Percentiles rank a stretch among this genome's conserved stretches.
These are phyloP conservation scores for Pyrrhoderma noxium DNA, from an alignment of 1,284 basidiomycete genomes.

Conservation along the genomic window DNA sequence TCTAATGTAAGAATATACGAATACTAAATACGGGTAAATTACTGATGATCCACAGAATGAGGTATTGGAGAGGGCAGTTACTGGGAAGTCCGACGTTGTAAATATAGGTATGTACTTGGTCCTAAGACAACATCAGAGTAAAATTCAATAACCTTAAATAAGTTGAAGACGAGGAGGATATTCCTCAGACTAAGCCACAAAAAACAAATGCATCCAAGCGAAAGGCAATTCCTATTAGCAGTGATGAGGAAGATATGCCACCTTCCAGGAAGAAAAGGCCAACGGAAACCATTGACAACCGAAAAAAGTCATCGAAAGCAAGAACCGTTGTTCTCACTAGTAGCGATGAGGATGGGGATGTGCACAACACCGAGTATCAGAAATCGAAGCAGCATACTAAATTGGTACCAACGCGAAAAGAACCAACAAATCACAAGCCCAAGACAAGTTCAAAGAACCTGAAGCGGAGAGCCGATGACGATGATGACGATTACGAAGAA, in stretches of 20 bases:
- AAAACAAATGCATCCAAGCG: slow-evolving; percentile 6
- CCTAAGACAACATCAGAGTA: too few relatives aligned
- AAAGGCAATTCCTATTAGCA: slow-evolving; percentile 12
- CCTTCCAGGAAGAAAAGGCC: slow-evolving; percentile 23
- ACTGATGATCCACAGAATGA: too few relatives aligned
- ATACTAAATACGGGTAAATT: too few relatives aligned
- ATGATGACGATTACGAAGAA: slow-evolving; percentile 3
- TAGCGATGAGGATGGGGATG: slow-evolving; percentile 2
- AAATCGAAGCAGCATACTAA: slow-evolving; percentile 17
- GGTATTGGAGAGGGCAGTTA: too few relatives aligned
- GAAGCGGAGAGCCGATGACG: slow-evolving; percentile 2
- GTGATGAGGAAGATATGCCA: slow-evolving; percentile 25
- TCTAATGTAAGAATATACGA: slow-evolving; percentile 14
- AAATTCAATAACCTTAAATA: too few relatives aligned
- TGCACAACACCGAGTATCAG: slow-evolving; percentile 27
- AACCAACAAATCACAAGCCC: slow-evolving; percentile 1
- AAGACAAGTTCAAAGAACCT: not conserved
- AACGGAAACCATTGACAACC: slow-evolving; percentile 27
- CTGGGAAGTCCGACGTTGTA: too few relatives aligned
- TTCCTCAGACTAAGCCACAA: not conserved
- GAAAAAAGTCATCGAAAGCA: slow-evolving; percentile 24
- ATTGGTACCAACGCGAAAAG: not conserved
- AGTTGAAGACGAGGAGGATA: slow-evolving; percentile 17
- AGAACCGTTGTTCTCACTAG: not conserved
- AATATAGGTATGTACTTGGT: too few relatives aligned